phyloP scores from a whole-genome alignment of 345 rosid species.

The Barbarea vulgaris region DNA sequence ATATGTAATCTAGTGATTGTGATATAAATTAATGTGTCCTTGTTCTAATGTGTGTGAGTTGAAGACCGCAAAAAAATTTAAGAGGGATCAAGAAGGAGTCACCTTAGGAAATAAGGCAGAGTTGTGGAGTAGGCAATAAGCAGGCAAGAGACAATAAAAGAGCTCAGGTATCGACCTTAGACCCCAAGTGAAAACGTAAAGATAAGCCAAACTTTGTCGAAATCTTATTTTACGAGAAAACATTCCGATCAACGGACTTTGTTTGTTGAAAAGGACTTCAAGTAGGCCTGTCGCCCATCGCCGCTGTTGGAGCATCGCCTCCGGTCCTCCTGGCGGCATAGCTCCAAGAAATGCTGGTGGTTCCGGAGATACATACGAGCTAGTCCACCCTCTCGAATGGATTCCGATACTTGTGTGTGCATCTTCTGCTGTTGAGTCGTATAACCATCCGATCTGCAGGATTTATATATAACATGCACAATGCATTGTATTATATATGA shows the following conservation, averaged over 20 bases:
- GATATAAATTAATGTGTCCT: no score
- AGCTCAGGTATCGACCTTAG: constrained; percentile 61
- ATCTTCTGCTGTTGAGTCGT: constrained; percentile 68
- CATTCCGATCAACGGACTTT: constrained; percentile 44
- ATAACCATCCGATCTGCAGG: constrained; percentile 60
- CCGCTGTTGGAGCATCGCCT: constrained; percentile 52
- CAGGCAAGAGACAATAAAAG: constrained; percentile 55
- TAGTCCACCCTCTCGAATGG: constrained; percentile 62
- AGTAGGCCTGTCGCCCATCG: constrained; percentile 70
- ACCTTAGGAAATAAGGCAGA: constrained; percentile 68
- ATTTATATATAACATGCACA: neutral
- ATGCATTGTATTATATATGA: neutral
- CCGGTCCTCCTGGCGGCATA: constrained; percentile 47
- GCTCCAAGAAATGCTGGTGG: constrained; percentile 67
- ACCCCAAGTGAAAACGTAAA: constrained; percentile 40
- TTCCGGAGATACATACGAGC: constrained; percentile 31
- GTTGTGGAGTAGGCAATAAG: constrained; percentile 61
- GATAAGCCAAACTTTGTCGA: constrained; percentile 54
- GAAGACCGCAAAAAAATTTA: no score
- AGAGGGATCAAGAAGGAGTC: no score
- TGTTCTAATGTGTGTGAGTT: no score
- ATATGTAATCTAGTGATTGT: neutral
- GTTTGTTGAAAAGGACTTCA: constrained; percentile 49
- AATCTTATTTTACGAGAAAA: constrained; percentile 45
- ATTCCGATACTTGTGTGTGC: constrained; percentile 52